phyloP scores from a whole-genome alignment of 306 rosid species.

The Vigna reflexopilosa region DNA sequence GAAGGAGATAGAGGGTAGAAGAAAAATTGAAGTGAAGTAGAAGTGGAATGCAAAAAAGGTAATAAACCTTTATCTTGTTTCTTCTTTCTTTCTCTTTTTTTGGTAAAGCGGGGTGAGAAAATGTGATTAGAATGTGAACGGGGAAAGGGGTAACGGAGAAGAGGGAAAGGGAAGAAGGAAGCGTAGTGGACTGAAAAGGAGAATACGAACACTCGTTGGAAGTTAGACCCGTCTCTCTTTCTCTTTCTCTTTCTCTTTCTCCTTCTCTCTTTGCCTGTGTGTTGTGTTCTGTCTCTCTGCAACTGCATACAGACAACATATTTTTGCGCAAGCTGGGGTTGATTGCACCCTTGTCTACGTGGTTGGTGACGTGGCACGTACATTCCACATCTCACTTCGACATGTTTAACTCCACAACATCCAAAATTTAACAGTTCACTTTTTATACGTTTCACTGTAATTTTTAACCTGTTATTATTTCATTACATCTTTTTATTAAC shows the following conservation, averaged over 20 bases:
- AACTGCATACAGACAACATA: conserved; percentile 42
- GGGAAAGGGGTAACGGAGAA: neutral
- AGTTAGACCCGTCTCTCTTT: conserved; percentile 46
- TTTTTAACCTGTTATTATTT: too few relatives aligned
- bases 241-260: conserved; percentile 16
- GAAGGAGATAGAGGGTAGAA: conserved; percentile 18
- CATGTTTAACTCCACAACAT: neutral
- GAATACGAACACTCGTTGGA: conserved; percentile 44
- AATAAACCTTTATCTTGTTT: neutral
- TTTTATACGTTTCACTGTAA: neutral
- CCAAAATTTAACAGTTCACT: neutral
- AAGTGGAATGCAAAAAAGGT: conserved; percentile 42
- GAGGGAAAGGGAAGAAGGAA: conserved; percentile 37
- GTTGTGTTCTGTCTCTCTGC: conserved; percentile 27
- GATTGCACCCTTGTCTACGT: conserved; percentile 37
- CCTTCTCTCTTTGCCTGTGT: neutral
- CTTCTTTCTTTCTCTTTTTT: neutral
- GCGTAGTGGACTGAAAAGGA: conserved; percentile 65
- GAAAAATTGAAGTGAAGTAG: conserved; percentile 54
- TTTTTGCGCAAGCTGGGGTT: conserved; percentile 33
- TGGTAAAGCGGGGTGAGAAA: neutral
- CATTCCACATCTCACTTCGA: neutral
- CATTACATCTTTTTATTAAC: neutral
- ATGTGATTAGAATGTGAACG: neutral
- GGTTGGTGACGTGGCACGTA: conserved; percentile 36